Evolutionary conservation across 306 rosid genomes (phyloP), one percentile per base, ranked within the genome.

Genomic region (Phaseolus lunatus): DNA sequence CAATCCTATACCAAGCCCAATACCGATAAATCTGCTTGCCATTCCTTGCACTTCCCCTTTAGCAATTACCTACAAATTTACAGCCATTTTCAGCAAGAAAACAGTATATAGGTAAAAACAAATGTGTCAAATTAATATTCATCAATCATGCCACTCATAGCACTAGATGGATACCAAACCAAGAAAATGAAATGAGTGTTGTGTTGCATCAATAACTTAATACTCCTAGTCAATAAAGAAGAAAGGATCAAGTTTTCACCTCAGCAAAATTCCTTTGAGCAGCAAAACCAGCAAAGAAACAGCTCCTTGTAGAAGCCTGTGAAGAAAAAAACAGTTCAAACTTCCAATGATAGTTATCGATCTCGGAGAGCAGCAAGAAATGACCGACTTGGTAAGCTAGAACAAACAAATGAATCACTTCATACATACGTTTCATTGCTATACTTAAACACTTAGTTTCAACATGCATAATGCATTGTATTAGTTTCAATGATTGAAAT

Each of bases 31-130:
- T 88, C 93, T 89, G 91, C 98, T 94, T 63, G 88, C 95, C 98
- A 94, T 94, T 88, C 98, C 97, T 81, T 92, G 97, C 74, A 96
- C 98, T 86, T 94, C 98, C 72, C 98, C 98, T 80, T 94, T 94
- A 39, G 98, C 98, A 88, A 94, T 94, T 73, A 94, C 97, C 98
- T 94, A 80, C 73, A 84, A 10, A 8, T 76, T 66, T 24, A 80
- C 20, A 69, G 35, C 52, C 53, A 76, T n/a, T 62, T 77, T 79
- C 64, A 81, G 44, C 72, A 47, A 54, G 22, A n/a, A 47, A 29
- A 31, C 14, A 57, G 75, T 3, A 29, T 59, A 59, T 59, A 59
- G 22, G 57, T 18, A 41, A 61, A 31, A 45, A 39, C 15, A 39
- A 45, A 39, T 7, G 1, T 4, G 75, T 43, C 39, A 22, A 61